Conservation (phyloP, 768 basidiomycete genomes). For the Phylloporus sp. region DNA sequence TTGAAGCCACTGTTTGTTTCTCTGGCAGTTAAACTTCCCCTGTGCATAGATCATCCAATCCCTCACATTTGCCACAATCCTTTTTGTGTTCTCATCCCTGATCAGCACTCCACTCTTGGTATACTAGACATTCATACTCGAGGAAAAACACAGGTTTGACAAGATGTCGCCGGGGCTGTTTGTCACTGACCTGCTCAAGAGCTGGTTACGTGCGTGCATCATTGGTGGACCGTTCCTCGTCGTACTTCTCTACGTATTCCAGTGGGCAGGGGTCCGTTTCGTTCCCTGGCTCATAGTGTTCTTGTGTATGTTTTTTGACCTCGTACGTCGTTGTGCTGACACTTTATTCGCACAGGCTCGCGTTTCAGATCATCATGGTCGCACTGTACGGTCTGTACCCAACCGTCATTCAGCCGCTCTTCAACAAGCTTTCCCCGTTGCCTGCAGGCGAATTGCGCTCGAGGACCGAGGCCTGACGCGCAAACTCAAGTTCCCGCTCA, state of each 20-base stretch:
- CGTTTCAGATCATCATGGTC: slow-evolving; percentile 81
- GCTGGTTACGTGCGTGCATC: slow-evolving; percentile 62
- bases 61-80: slow-evolving; percentile 63
- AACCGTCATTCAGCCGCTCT: slow-evolving; percentile 87
- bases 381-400: slow-evolving; percentile 80
- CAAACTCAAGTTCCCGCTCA: slow-evolving; percentile 88
- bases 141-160: slow-evolving; percentile 96
- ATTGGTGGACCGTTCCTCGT: slow-evolving; percentile 85
- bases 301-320: slow-evolving; percentile 58
- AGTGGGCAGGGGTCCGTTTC: slow-evolving; percentile 90
- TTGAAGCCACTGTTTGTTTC: no score
- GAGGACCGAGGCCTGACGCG: slow-evolving; percentile 74
- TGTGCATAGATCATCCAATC: slow-evolving; percentile 60
- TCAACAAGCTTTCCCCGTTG: slow-evolving; percentile 94
- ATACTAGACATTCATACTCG: slow-evolving; percentile 90
- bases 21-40: no score
- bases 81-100: slow-evolving; percentile 62
- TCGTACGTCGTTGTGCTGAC: background rate
- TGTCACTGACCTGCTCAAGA: slow-evolving; percentile 74
- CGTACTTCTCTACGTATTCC: slow-evolving; percentile 82
- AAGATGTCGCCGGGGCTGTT: slow-evolving; percentile 80
- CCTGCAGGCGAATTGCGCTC: slow-evolving; percentile 68
- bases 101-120: slow-evolving; percentile 73
- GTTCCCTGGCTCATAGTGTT: slow-evolving; percentile 93
- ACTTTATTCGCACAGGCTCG: slow-evolving; percentile 43